Conservation (phyloP, 2,329 filamentous ascomycete species). For the Phaeophleospora eucalypticola region DNA sequence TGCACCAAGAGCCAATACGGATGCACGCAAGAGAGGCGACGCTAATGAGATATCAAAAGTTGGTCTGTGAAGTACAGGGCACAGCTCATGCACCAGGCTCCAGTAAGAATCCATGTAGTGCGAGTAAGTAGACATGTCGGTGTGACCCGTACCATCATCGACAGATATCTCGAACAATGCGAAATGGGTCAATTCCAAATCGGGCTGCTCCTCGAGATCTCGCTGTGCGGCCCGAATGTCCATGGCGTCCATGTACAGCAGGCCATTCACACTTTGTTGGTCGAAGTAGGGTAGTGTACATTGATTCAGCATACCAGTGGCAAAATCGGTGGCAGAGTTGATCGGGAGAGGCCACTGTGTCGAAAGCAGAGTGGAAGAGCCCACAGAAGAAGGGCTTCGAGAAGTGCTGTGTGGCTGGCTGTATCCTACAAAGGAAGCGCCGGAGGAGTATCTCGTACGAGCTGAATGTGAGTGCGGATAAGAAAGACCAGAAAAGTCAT, state of each 20-base stretch:
- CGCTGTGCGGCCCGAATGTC: too few species aligned
- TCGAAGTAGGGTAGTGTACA: background rate
- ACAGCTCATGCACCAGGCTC: slow-evolving; percentile 43
- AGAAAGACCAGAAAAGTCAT: slow-evolving; percentile 12
- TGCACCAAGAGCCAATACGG: slow-evolving; percentile 44
- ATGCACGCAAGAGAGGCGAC: slow-evolving; percentile 43
- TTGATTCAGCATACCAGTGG: too few species aligned
- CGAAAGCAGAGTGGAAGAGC: slow-evolving; percentile 12
- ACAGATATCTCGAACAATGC: slow-evolving; percentile 1
- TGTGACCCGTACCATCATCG: background rate
- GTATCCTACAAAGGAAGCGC: slow-evolving; percentile 5
- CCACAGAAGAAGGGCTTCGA: slow-evolving; percentile 18
- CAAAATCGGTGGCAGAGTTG: background rate
- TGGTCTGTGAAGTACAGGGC: slow-evolving; percentile 42
- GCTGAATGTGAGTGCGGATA: slow-evolving; percentile 19
- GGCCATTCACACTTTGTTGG: background rate
- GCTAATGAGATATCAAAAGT: slow-evolving; percentile 34
- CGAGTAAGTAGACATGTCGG: slow-evolving; percentile 12
- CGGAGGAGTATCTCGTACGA: slow-evolving; percentile 10
- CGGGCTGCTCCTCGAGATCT: too few species aligned
- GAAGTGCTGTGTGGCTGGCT: slow-evolving; percentile 7
- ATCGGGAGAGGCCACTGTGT: slow-evolving; percentile 9
- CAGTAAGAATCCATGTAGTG: slow-evolving; percentile 45
- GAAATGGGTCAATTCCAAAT: background rate
- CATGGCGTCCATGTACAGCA: too few species aligned